Percentiles rank a stretch among this genome's conserved stretches.
Evolutionary conservation across 495 filamentous ascomycete genomes (phyloP).

Genomic region (Hypoxylon lienhwacheense): DNA sequence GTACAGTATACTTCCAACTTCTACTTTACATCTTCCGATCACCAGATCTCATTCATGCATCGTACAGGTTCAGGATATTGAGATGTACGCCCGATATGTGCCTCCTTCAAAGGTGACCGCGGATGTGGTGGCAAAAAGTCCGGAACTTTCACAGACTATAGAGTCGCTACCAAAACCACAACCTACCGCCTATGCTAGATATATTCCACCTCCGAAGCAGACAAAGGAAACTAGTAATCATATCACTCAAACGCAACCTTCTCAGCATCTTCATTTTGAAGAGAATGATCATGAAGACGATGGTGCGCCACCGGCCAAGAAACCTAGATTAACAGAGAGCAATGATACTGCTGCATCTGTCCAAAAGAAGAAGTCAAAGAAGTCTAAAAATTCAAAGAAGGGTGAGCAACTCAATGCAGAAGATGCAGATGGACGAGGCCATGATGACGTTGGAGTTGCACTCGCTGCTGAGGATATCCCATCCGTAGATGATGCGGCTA

Average conservation of each 20-base stretch:
- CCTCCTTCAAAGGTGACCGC: slow-evolving; percentile 40
- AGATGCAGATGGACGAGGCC: not conserved
- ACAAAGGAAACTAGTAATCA: slow-evolving; percentile 18
- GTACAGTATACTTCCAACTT: not conserved
- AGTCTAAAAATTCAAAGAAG: slow-evolving; percentile 24
- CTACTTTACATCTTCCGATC: slow-evolving; percentile 4
- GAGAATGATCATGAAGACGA: slow-evolving; percentile 18
- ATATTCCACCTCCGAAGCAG: slow-evolving; percentile 40
- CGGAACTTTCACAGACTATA: not conserved
- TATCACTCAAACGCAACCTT: too few relatives aligned
- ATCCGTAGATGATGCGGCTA: too few relatives aligned
- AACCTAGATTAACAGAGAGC: slow-evolving; percentile 26
- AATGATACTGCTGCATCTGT: not conserved
- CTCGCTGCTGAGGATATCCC: not conserved
- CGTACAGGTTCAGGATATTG: slow-evolving; percentile 1
- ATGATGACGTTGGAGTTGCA: not conserved
- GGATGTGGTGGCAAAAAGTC: slow-evolving; percentile 26
- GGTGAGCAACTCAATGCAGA: not conserved
- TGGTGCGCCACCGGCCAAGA: slow-evolving; percentile 31
- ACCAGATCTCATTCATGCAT: not conserved
- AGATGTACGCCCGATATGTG: slow-evolving; percentile 49
- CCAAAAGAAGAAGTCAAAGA: slow-evolving; percentile 29
- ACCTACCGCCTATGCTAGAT: slow-evolving; percentile 46
- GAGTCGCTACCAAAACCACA: slow-evolving; percentile 19
- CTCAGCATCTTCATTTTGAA: slow-evolving; percentile 32